phyloP scores from a whole-genome alignment of 306 rosid genomes.

The Rosa lucieae region DNA sequence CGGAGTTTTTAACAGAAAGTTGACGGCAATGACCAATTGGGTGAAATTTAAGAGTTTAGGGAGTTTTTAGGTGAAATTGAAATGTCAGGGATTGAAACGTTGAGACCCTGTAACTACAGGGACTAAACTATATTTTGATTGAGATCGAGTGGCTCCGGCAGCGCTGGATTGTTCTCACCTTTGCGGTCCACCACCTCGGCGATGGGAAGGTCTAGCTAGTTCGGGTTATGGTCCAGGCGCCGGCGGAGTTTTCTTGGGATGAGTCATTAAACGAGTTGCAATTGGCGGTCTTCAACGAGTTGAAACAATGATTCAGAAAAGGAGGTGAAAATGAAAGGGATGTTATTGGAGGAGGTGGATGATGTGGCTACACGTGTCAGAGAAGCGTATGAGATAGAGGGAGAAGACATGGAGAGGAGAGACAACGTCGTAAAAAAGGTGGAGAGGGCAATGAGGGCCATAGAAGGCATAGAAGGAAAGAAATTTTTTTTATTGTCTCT shows the following conservation, averaged over 20 bases:
- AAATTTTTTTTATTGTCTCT: too few relatives aligned
- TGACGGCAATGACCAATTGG: too few relatives aligned
- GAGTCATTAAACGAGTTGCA: neutral
- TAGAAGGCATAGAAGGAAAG: too few relatives aligned
- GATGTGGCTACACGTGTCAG: conserved; percentile 12
- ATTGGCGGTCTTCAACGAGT: conserved; percentile 1
- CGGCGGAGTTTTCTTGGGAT: neutral
- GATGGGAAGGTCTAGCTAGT: neutral
- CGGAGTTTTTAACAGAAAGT: too few relatives aligned
- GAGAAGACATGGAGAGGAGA: neutral
- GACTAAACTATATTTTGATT: too few relatives aligned
- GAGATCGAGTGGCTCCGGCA: conserved; percentile 13
- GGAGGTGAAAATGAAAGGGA: neutral
- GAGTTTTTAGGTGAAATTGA: too few relatives aligned
- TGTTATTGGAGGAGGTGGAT: neutral
- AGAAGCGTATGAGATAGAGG: conserved; percentile 7
- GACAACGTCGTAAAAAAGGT: too few relatives aligned
- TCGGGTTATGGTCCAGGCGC: neutral
- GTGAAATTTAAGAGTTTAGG: too few relatives aligned
- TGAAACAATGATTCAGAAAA: neutral
- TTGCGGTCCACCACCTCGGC: neutral
- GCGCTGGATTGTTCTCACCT: neutral
- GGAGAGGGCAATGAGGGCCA: too few relatives aligned
- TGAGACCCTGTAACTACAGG: too few relatives aligned
- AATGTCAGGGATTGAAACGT: too few relatives aligned